Base-by-base conservation (phyloP, 2,329 filamentous ascomycete species). In the Pseudogymnoascus sp. region DNA sequence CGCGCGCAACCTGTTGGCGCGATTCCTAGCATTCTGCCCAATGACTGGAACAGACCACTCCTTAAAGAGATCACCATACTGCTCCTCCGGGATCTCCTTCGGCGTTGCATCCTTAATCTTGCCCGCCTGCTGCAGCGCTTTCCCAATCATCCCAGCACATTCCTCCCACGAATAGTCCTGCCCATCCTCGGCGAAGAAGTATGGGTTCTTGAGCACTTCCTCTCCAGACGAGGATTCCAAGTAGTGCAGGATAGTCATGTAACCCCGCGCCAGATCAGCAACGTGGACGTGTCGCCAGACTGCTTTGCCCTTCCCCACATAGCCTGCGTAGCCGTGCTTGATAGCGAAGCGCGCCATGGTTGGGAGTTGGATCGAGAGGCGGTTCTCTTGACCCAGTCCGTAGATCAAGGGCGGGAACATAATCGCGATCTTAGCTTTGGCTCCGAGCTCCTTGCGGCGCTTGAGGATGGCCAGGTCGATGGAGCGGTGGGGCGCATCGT, bases 151-250 rank as follows among this genome's bases (percentile, higher is more conserved):
- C 4, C 63, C 66, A 0, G 77, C 76, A 10, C 74, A 69, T 5
- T 77, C 75, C 15, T 68, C 67, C 78, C 78, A 81, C 21, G 75
- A 76, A 10, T 74, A 71, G 65, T 81, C 78, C 7, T 72, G 58
- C 21, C 76, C 76, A 21, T 75, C 72, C 67, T 81, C 79, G 69
- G 74, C 77, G 71, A 81, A 81, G 68, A 76, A 81, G 67, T 81
- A 82, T 0, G 78, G 78, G 63, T 81, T 79, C 33, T 73, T 63
- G 1, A 77, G 66, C 1, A 75, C 64, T 6, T 74, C 68, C 6
- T 66, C 63, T 0, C 72, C 63, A 2, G 71, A 60, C 0, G 69
- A 65, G 6, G 66, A 51, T 62, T 81, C 79, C 15, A 81, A 69
- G 62, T 74, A 73, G 65, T 80, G 78, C n/a, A 81, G 68, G 0